A percentile compares a stretch with the other conserved stretches of the same genome.
Conservation (phyloP, 495 filamentous ascomycete genomes). For the Cercophora samala region DNA sequence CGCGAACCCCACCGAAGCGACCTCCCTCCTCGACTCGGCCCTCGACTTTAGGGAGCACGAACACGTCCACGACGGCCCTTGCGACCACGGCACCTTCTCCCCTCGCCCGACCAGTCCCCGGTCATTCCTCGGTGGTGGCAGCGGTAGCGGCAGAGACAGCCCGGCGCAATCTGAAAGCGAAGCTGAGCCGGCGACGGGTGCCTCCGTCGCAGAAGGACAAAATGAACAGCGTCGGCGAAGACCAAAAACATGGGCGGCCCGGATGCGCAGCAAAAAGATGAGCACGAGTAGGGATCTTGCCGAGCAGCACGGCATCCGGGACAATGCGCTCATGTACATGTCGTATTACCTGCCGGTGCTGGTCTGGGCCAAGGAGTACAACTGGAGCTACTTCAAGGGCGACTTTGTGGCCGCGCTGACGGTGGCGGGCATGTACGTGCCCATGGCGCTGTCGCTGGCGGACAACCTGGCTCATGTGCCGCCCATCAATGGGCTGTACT, state of each 20-base stretch:
- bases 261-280: conserved; percentile 55
- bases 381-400: conserved; percentile 72
- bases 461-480: conserved; percentile 91
- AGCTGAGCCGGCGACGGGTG: conserved; percentile 19
- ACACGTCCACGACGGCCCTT: conserved; percentile 49
- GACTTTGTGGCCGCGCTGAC: conserved; percentile 85
- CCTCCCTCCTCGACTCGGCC: conserved; percentile 38
- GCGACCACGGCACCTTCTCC: conserved; percentile 78
- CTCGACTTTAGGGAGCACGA: conserved; percentile 33
- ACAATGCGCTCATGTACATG: conserved; percentile 66
- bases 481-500: conserved; percentile 91
- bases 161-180: conserved; percentile 25
- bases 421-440: conserved; percentile 94
- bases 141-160: conserved; percentile 8
- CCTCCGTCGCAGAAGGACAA: conserved; percentile 24
- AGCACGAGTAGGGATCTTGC: conserved; percentile 61
- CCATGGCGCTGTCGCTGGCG: conserved; percentile 93
- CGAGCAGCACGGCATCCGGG: conserved; percentile 56
- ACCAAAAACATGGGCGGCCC: conserved; percentile 33
- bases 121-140: conserved; percentile 32
- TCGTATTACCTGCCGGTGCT: conserved; percentile 91
- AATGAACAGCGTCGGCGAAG: conserved; percentile 18
- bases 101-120: conserved; percentile 55
- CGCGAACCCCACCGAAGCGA: conserved; percentile 37
- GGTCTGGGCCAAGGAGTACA: conserved; percentile 84